Conservation (phyloP, 1,139 yeast genomes). For the Pneumocystis murina region DNA sequence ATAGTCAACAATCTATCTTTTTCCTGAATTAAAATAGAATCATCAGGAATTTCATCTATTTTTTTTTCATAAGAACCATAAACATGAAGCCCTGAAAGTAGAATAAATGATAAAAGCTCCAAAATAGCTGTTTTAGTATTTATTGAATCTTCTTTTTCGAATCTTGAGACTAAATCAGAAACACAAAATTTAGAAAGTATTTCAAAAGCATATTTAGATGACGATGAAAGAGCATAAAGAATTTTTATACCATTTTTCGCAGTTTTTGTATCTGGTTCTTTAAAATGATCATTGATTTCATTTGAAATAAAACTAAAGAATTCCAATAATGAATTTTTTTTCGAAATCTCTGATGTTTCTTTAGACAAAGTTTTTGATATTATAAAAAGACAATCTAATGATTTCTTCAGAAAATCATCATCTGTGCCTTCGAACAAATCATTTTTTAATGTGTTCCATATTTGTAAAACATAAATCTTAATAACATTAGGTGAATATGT, state of each 20-base stretch:
- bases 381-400: conserved; percentile 35
- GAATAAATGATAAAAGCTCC: conserved; percentile 25
- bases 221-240: conserved; percentile 41
- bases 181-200: conserved; percentile 30
- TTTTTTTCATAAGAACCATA: conserved; percentile 3
- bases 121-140: conserved; percentile 47
- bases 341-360: conserved; percentile 25
- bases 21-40: background rate
- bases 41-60: background rate
- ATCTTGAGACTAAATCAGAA: conserved; percentile 25
- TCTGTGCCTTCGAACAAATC: conserved; percentile 59
- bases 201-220: conserved; percentile 33
- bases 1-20: background rate
- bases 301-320: conserved; percentile 27
- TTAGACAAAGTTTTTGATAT: conserved; percentile 26
- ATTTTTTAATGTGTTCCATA: conserved; percentile 82
- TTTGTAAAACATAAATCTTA: conserved; percentile 45
- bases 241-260: conserved; percentile 46
- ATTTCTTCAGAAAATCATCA: conserved; percentile 28
- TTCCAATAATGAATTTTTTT: conserved; percentile 14
- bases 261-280: conserved; percentile 37
- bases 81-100: background rate
- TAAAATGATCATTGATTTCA: conserved; percentile 46
- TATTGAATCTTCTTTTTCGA: conserved; percentile 27
- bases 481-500: conserved; percentile 35